Evolutionary conservation across 345 rosid genomes (phyloP).

Genomic region (Brassica nigra): DNA sequence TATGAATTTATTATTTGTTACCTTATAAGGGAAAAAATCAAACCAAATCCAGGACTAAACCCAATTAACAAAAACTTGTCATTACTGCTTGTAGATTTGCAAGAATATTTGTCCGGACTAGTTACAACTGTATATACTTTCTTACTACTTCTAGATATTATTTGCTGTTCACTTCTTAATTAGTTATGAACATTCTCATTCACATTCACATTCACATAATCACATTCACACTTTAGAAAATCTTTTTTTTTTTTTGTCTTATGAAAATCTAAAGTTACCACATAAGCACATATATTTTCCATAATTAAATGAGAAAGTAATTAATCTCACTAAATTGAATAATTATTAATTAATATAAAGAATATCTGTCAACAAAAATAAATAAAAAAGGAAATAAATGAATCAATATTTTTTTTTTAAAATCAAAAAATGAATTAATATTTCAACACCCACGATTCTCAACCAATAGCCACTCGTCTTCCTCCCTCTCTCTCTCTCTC

Average conservation of each 20-base stretch:
- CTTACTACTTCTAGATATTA: neutral
- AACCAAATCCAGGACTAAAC: neutral
- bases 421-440: slow-evolving; percentile 10
- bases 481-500: neutral
- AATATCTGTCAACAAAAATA: neutral
- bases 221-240: neutral
- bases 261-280: slow-evolving; percentile 12
- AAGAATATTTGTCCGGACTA: slow-evolving; percentile 1
- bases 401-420: neutral
- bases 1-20: neutral
- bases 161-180: slow-evolving; percentile 13
- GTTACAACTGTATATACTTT: neutral
- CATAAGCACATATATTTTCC: slow-evolving; percentile 4
- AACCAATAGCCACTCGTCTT: slow-evolving; percentile 24
- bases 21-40: neutral
- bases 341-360: neutral
- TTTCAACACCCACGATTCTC: slow-evolving; percentile 36
- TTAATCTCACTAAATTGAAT: neutral
- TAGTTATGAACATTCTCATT: neutral
- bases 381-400: slow-evolving; percentile 1
- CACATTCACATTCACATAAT: neutral
- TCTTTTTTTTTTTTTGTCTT: no score
- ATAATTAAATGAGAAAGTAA: neutral
- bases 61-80: neutral
- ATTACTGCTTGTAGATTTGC: slow-evolving; percentile 15